Base-by-base conservation (phyloP, 306 rosid species). In the Hippophae gyantsensis region DNA sequence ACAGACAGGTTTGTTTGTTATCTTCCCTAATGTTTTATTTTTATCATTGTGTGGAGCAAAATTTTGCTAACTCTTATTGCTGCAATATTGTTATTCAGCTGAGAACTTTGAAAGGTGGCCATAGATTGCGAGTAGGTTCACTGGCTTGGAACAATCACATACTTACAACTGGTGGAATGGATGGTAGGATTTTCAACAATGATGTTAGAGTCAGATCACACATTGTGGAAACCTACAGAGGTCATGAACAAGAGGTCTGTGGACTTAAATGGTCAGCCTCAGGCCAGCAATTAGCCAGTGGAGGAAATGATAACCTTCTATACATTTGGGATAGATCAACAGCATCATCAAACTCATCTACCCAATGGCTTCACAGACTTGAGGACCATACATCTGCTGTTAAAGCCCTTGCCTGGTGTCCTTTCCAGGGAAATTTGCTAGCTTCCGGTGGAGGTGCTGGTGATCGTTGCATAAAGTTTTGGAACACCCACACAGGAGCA, bases 321-420 rank as follows among this genome's bases (percentile, higher is more conserved):
- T 71, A 82, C 57, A 81, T 88, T 45, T 81, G 96, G 94, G 96
- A 85, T 62, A 74, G 83, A 62, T 73, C 93, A 9, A 49, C 42
- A 60, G 75, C 79, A 27, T 78, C 93, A 58, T 76, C 87, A 2
- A 82, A 70, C 60, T 79, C 87, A 42, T 56, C 72, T 0, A 82
- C 87, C 1, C 84, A 72, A 41, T 88, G 94, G 94, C 87, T 88
- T 68, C 94, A 85, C 76, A 78, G 86, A 70, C 71, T 85, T 48
- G 84, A 76, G 56, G 87, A 85, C 40, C 94, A 85, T 48, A 76
- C 73, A 3, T 85, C 94, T 49, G 90, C 89, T 0, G 94, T 88
- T 6, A 85, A 82, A 64, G 96, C 96, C 60, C 86, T 88, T 1
- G 87, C 86, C 51, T 88, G 94, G 96, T 88, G 94, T 47, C 94